Percentiles rank a stretch among this genome's conserved stretches.
Conservation (phyloP, 805 yeast species). For the Tetrapisispora taiwanensis region DNA sequence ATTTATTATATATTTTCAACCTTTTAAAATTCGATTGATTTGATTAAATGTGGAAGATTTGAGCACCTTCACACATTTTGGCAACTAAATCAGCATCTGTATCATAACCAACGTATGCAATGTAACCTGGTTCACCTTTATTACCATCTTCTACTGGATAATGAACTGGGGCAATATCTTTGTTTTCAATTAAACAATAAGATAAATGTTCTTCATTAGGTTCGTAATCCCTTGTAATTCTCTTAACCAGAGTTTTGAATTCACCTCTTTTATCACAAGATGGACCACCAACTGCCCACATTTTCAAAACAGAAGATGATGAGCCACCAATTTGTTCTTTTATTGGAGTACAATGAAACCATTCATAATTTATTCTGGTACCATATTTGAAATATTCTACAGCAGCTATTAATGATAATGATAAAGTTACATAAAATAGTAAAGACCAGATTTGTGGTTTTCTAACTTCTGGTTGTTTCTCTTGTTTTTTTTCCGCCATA, state of each 20-base stretch:
- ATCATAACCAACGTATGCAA: conserved; percentile 27
- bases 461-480: background rate
- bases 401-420: conserved; percentile 30
- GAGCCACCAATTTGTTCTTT: conserved; percentile 16
- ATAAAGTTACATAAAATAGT: conserved; percentile 21
- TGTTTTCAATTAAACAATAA: conserved; percentile 32
- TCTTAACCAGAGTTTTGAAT: conserved; percentile 31
- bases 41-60: conserved; percentile 20
- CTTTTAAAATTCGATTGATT: background rate
- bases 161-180: conserved; percentile 19
- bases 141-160: conserved; percentile 25
- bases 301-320: conserved; percentile 22
- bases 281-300: conserved; percentile 35
- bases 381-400: conserved; percentile 36
- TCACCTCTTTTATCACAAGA: conserved; percentile 38
- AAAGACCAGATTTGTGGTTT: conserved; percentile 14
- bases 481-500: conserved; percentile 1
- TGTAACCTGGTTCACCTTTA: conserved; percentile 30
- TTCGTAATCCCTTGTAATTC: conserved; percentile 32
- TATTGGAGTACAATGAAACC: conserved; percentile 37
- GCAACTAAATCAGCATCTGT: conserved; percentile 15
- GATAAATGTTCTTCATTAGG: conserved; percentile 29
- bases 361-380: conserved; percentile 33
- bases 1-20: background rate
- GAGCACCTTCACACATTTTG: conserved; percentile 19